Conservation (phyloP, 495 filamentous ascomycete species). For the Parathielavia appendiculata region DNA sequence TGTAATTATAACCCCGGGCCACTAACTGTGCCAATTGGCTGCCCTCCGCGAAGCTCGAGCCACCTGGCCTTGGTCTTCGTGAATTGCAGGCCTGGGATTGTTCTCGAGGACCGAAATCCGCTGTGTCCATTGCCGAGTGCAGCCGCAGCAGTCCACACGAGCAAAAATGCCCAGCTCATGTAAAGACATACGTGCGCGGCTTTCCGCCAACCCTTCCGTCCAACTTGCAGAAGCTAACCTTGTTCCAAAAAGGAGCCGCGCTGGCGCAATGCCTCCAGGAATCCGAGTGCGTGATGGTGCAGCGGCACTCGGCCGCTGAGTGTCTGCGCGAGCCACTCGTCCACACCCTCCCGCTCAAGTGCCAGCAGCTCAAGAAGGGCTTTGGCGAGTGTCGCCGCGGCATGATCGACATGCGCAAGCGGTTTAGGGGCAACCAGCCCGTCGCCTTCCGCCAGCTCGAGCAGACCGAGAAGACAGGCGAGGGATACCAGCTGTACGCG, state of each 20-base stretch:
- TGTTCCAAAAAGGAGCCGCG: slow-evolving; percentile 65
- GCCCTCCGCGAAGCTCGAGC: neutral
- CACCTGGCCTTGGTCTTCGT: neutral
- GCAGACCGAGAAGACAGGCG: slow-evolving; percentile 50
- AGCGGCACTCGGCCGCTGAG: slow-evolving; percentile 78
- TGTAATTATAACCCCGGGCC: neutral
- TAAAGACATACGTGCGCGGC: slow-evolving; percentile 75
- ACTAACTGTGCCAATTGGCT: neutral
- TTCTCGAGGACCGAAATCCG: neutral
- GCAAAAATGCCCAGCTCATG: slow-evolving; percentile 90
- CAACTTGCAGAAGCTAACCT: neutral
- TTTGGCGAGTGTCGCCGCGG: slow-evolving; percentile 94
- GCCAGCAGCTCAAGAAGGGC: slow-evolving; percentile 87
- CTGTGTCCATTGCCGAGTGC: neutral
- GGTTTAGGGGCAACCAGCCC: slow-evolving; percentile 93
- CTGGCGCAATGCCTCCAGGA: slow-evolving; percentile 90
- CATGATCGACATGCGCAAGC: slow-evolving; percentile 97
- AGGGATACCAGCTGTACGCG: slow-evolving; percentile 68
- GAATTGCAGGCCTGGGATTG: neutral
- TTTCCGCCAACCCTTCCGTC: neutral
- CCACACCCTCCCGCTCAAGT: slow-evolving; percentile 74
- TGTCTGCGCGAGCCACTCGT: slow-evolving; percentile 76
- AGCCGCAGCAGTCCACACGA: neutral
- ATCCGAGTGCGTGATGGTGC: slow-evolving; percentile 89
- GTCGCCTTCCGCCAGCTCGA: slow-evolving; percentile 59